phyloP scores from a whole-genome alignment of 1,139 yeast species.

The Kodamaea fungicola region DNA sequence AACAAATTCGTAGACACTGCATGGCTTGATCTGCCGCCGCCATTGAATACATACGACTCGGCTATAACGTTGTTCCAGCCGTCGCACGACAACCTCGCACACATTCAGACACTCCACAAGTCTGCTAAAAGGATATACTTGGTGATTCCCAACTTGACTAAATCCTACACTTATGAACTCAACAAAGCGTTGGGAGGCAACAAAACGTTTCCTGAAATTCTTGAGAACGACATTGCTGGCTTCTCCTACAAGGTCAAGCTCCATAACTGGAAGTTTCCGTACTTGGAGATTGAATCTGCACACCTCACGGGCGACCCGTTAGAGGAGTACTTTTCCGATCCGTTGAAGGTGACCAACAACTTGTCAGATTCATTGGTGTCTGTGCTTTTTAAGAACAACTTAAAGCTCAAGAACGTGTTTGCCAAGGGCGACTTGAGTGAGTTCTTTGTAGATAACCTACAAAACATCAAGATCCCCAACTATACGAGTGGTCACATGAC shows the following conservation, averaged over 20 bases:
- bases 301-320: constrained; percentile 19
- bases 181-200: constrained; percentile 20
- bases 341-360: constrained; percentile 30
- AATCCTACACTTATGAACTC: constrained; percentile 26
- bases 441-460: constrained; percentile 25
- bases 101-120: constrained; percentile 5
- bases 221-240: constrained; percentile 17
- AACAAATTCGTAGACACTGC: constrained; percentile 58
- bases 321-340: constrained; percentile 31
- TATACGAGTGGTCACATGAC: constrained; percentile 24
- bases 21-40: constrained; percentile 41
- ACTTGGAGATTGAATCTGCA: constrained; percentile 27
- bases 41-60: constrained; percentile 22
- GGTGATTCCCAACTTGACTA: constrained; percentile 31
- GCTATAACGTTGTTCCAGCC: constrained; percentile 34
- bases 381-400: constrained; percentile 16
- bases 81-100: constrained; percentile 15
- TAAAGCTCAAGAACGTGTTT: constrained; percentile 32
- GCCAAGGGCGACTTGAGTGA: constrained; percentile 41
- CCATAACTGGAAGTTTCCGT: constrained; percentile 32
- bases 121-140: constrained; percentile 18
- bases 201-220: constrained; percentile 10
- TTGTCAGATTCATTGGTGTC: constrained; percentile 24
- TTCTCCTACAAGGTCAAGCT: constrained; percentile 23
- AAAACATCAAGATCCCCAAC: constrained; percentile 26